phyloP scores from a whole-genome alignment of 352 stramenopile species.

The Aphanomyces cochlioides region DNA sequence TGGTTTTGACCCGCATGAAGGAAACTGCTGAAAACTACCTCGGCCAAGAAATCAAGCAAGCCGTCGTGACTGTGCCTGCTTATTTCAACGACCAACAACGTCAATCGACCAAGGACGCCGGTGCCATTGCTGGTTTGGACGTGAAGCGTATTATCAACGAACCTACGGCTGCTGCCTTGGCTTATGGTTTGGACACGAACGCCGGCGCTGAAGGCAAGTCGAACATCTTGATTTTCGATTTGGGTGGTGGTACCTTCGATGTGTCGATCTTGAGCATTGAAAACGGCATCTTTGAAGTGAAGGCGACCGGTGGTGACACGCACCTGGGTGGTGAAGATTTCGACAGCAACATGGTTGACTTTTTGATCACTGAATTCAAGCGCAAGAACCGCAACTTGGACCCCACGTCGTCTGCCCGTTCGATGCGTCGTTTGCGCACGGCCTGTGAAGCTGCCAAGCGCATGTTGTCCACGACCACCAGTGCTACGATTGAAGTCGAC shows the following conservation, averaged over 20 bases:
- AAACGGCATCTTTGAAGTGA: slow-evolving; percentile 97
- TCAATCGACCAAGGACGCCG: slow-evolving; percentile 68
- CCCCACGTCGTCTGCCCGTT: slow-evolving; percentile 84
- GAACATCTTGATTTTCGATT: slow-evolving; percentile 97
- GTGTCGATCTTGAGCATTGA: slow-evolving; percentile 94
- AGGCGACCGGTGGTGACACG: slow-evolving; percentile 94
- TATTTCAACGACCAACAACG: slow-evolving; percentile 76
- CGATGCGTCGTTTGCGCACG: slow-evolving; percentile 93
- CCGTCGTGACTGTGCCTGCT: slow-evolving; percentile 88
- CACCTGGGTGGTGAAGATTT: slow-evolving; percentile 94
- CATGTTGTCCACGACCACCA: slow-evolving; percentile 91
- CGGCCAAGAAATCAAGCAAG: slow-evolving; percentile 59
- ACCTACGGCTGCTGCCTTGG: slow-evolving; percentile 93
- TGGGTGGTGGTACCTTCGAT: slow-evolving; percentile 95
- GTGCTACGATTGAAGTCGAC: slow-evolving; percentile 93
- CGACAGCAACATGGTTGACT: slow-evolving; percentile 94
- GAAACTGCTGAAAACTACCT: slow-evolving; percentile 71
- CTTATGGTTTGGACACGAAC: slow-evolving; percentile 94
- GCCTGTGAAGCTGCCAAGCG: slow-evolving; percentile 97
- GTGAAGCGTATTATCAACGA: slow-evolving; percentile 94
- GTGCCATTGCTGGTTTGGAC: slow-evolving; percentile 59
- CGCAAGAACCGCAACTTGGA: slow-evolving; percentile 87
- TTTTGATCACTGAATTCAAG: slow-evolving; percentile 95
- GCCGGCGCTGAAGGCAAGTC: slow-evolving; percentile 67
- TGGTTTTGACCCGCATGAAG: slow-evolving; percentile 78